These are phyloP conservation scores for Dictyostelium firmibasis DNA, from an alignment of 78 protist genomes.

Conservation along the genomic window DNA sequence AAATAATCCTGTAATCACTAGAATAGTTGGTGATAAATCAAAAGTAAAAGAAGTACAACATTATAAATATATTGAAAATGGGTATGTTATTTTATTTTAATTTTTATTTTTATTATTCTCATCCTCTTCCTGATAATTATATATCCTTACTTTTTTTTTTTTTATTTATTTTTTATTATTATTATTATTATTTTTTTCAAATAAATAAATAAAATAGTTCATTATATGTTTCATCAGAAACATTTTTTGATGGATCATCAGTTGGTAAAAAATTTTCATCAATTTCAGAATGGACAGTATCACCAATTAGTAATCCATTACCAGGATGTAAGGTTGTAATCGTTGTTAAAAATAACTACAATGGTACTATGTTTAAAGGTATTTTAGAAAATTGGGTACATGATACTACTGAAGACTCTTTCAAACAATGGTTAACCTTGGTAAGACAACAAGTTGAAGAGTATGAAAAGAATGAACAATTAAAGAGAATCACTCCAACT, in stretches of 20 bases:
- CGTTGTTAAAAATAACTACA: constrained; percentile 55
- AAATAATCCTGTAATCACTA: constrained; percentile 34
- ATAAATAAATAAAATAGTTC: background rate
- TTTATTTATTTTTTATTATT: background rate
- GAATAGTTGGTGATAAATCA: constrained; percentile 62
- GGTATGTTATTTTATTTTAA: background rate
- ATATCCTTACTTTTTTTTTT: background rate
- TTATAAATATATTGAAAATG: constrained; percentile 36
- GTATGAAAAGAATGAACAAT: constrained; percentile 55
- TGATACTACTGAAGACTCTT: constrained; percentile 59
- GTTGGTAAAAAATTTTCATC: constrained; percentile 58
- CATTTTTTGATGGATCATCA: constrained; percentile 65
- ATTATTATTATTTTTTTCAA: background rate
- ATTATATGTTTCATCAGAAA: constrained; percentile 46
- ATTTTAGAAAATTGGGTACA: constrained; percentile 65
- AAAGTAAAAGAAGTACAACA: constrained; percentile 73
- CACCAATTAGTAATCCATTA: constrained; percentile 15
- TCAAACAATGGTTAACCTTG: constrained; percentile 46
- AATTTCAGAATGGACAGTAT: constrained; percentile 58
- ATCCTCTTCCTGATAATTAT: background rate
- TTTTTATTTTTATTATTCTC: background rate
- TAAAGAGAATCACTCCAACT: constrained; percentile 58
- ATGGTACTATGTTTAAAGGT: constrained; percentile 56
- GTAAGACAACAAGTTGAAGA: constrained; percentile 71
- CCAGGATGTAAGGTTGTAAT: constrained; percentile 67